phyloP scores from a whole-genome alignment of 805 yeast species.

The Hanseniaspora meyeri region DNA sequence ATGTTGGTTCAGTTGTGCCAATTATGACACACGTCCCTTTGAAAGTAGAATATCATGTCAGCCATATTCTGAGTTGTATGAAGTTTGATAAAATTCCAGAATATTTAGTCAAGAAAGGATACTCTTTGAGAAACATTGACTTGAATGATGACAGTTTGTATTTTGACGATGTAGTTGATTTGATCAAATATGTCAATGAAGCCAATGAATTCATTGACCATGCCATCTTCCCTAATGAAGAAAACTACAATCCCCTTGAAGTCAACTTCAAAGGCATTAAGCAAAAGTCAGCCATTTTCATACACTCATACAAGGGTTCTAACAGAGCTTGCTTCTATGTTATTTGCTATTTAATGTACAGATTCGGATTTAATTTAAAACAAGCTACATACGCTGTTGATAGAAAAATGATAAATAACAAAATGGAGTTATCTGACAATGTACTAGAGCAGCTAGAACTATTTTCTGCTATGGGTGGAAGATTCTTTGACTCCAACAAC shows the following conservation, averaged over 20 bases:
- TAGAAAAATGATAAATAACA: constrained; percentile 37
- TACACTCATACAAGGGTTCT: constrained; percentile 85
- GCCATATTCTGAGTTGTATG: constrained; percentile 61
- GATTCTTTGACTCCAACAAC: constrained; percentile 23
- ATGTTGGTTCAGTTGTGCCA: constrained; percentile 62
- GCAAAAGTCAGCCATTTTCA: constrained; percentile 35
- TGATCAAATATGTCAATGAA: constrained; percentile 49
- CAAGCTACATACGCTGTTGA: constrained; percentile 68
- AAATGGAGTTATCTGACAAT: constrained; percentile 58
- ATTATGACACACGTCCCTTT: constrained; percentile 43
- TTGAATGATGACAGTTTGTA: constrained; percentile 43
- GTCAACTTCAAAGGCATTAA: constrained; percentile 25
- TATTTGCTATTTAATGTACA: constrained; percentile 78
- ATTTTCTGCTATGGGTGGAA: constrained; percentile 38
- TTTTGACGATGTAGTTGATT: constrained; percentile 44
- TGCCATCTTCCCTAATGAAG: constrained; percentile 41
- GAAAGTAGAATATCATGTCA: constrained; percentile 40
- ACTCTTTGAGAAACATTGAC: constrained; percentile 47
- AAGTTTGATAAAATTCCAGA: constrained; percentile 48
- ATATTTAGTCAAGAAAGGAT: constrained; percentile 34
- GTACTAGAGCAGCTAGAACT: constrained; percentile 61
- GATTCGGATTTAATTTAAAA: constrained; percentile 44
- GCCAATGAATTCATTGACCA: constrained; percentile 54
- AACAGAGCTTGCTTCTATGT: constrained; percentile 80
- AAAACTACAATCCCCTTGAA: constrained; percentile 24